A percentile compares a stretch with the other conserved stretches of the same genome.
phyloP scores from a whole-genome alignment of 495 filamentous ascomycete genomes.

The Aspergillus sclerotioniger region DNA sequence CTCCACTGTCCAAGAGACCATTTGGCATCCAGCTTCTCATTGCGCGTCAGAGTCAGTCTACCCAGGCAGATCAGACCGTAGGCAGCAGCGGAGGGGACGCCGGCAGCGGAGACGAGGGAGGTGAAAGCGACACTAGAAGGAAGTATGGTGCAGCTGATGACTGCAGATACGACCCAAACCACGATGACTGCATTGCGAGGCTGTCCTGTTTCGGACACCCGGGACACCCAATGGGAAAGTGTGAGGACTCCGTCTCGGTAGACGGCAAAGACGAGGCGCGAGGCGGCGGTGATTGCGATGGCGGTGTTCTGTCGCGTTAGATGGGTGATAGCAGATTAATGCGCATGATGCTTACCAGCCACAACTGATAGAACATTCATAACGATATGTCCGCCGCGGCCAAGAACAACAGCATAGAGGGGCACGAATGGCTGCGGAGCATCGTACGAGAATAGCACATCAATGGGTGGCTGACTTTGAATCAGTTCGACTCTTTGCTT shows the following conservation, averaged over 20 bases:
- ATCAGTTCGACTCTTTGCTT: not conserved
- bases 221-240: constrained; percentile 29
- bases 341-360: constrained; percentile 13
- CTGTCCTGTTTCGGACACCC: constrained; percentile 35
- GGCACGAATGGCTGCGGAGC: constrained; percentile 40
- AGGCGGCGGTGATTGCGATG: constrained; percentile 37
- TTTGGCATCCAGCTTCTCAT: constrained; percentile 10
- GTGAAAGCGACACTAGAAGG: not conserved
- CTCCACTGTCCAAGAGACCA: not conserved
- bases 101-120: constrained; percentile 29
- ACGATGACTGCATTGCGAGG: constrained; percentile 39
- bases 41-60: constrained; percentile 31
- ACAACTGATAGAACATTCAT: constrained; percentile 38
- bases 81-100: constrained; percentile 35
- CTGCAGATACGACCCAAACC: constrained; percentile 6
- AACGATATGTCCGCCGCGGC: constrained; percentile 35
- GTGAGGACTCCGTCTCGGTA: constrained; percentile 39
- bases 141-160: not conserved
- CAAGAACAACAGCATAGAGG: constrained; percentile 36
- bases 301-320: constrained; percentile 26
- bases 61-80: constrained; percentile 37
- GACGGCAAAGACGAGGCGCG: constrained; percentile 39
- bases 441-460: constrained; percentile 29
- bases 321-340: no score
- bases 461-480: constrained; percentile 23